Evolutionary conservation across 2,329 filamentous ascomycete species (phyloP), one percentile per base, ranked within the genome.

Genomic region (Daldinia eschscholtzii): DNA sequence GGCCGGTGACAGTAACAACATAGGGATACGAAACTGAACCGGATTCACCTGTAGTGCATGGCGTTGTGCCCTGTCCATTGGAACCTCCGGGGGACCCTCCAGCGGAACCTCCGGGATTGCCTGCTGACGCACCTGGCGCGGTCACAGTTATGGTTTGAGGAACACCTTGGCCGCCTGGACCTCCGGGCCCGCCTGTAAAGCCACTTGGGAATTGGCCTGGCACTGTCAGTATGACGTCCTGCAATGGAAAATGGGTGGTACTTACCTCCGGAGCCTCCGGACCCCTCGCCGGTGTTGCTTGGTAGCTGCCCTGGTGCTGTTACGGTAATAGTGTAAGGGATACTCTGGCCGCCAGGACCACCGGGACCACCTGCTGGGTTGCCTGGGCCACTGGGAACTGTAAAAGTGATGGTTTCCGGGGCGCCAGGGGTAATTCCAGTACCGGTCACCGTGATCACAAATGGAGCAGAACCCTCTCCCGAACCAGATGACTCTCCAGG

Each of bases 91-190:
- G 64, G 7, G 67, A 63, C 6, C 61, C 67, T 58, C 67, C 69
- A 18, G 66, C 28, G 7, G 67, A 61, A 4, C 61, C 67, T 58
- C 67, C 69, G 15, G 66, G 35, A 39, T 62, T 62, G 26, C 58
- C 46, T 56, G 66, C 63, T 20, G 70, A 67, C 50, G 41, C 65
- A 23, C 61, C 64, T 37, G 70, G 67, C 15, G 58, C 57, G 20
- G 70, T 67, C 15, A 72, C 61, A 12, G 71, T 73, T 58, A 73
- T 52, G 18, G 68, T 72, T 41, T 67, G 62, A 9, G 69, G 69
- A 18, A 42, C 35, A 42, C 57, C 44, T 18, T 65, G 64, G 20
- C 66, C 69, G 48, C 66, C 66, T 57, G 57, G 33, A 18, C 69
- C 65, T 41, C 69, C 68, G n/a, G 61, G 30, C 2, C 58, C 61